Evolutionary conservation across 2,329 filamentous ascomycete genomes (phyloP), one percentile per base, ranked within the genome.

Genomic region (Xylaria sp.): DNA sequence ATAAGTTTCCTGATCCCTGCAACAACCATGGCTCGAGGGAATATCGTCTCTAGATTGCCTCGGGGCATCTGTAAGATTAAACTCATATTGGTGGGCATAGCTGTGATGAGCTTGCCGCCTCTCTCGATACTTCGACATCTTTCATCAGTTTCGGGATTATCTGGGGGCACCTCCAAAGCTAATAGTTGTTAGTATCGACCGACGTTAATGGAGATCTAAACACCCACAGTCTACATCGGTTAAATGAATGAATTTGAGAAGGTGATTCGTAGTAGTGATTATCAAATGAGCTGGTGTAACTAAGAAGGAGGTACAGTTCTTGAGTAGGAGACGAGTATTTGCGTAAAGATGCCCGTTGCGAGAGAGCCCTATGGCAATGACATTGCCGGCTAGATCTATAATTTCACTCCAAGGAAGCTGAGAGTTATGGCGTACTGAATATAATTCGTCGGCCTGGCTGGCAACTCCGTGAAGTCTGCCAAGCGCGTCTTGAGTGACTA

Each of bases 11-110:
- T 88, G 63, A 99, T 96, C 29, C 94, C 94, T 1, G 94, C 93
- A 55, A 99, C 84, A 0, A 99, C 95, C 80, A 99, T 90, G 15
- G 95, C 95, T 66, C 96, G 87, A 17, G 96, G 96, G 75, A 90
- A 98, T 56, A 98, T 94, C 0, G 95, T 98, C 79, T 99, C 96
- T 1, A 98, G 82, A 72, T 99, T 99, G 22, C 96, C 96, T 74
- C 96, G 87, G 1, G 96, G 96, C 92, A 97, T 97, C 77, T 99
- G 96, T 3, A 99, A 83, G 0, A 97, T 88, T 9, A 99, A 83
- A 60, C 89, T 92, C 80, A 97, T 96, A 45, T 89, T 91, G 3
- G 93, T 92, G 1, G 96, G 95, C 79, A 97, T 94, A 31, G 94
- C 93, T 0, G 93, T 96, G 25, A 99, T 89, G 15, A 99, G 85